Evolutionary conservation across 805 yeast species (phyloP).

Genomic region (Nakazawaea sp.): DNA sequence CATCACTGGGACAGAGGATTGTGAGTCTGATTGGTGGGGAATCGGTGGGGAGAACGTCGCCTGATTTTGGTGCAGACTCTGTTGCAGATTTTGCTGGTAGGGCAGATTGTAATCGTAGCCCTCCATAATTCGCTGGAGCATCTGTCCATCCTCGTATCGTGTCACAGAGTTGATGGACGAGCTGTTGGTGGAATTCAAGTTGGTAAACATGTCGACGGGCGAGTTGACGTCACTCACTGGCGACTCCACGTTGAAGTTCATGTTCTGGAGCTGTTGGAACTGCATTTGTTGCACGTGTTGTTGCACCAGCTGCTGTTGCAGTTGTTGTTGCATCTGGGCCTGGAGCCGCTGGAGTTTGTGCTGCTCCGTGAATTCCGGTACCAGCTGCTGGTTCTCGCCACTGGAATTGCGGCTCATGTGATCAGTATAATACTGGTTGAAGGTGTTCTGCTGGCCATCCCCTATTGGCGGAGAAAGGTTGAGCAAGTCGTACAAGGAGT

Average conservation of each 20-base stretch:
- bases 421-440: too few relatives aligned
- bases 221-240: conserved; percentile 6
- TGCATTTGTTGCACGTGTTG: neutral
- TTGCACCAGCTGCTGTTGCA: neutral
- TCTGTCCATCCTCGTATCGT: too few relatives aligned
- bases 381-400: too few relatives aligned
- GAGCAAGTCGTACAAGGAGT: conserved; percentile 5
- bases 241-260: neutral
- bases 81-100: neutral
- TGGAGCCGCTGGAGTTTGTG: neutral
- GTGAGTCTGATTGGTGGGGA: neutral
- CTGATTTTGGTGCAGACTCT: neutral
- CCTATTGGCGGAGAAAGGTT: conserved; percentile 7
- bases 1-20: neutral
- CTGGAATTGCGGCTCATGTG: too few relatives aligned
- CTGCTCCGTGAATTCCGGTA: neutral
- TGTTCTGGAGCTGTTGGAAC: neutral
- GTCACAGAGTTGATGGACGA: neutral
- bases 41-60: neutral
- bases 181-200: neutral
- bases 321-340: neutral
- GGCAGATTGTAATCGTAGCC: too few relatives aligned
- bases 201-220: conserved; percentile 3
- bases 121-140: too few relatives aligned
- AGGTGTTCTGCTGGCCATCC: neutral